Base-by-base conservation (phyloP, 345 rosid species). In the Diplotaxis tenuifolia region DNA sequence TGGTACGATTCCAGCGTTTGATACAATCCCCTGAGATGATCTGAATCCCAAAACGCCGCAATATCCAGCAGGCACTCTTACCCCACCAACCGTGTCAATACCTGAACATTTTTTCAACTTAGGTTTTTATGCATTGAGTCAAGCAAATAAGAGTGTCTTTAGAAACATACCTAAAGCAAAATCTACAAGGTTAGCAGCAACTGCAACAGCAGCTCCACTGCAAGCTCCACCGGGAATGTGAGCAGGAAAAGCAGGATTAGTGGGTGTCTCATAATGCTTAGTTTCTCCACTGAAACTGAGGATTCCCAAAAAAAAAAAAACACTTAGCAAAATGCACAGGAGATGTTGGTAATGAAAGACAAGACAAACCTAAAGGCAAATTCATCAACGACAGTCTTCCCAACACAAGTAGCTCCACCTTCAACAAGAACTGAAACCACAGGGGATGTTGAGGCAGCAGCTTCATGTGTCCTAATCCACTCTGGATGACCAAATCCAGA, bases 401-500 rank as follows among this genome's bases (percentile, higher is more conserved):
- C 99, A 75, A 87, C 80, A 79, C 99, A 92, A 55, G 99, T 87
- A 64, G 98, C 99, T 60, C 99, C 99, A 65, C 89, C 96, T 76
- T 88, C 96, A 63, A 90, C 91, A 1, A 95, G 97, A 63, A 81
- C 18, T 32, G 83, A 85, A 55, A 95, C 85, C 54, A 87, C 93
- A 52, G 82, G 55, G 58, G 88, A 76, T 0, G 98, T 95, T 32
- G 71, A 80, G 59, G 85, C 78, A 75, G 93, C 92, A 16, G 85
- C 73, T 54, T 80, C 87, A 70, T 90, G 96, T 0, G 92, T 87
- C 82, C 81, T 86, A 55, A 58, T 83, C 99, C 99, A 95, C 52
- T 95, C 96, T 12, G 96, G 96, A 84, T 92, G 96, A 55, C 99
- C 96, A 72, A 92, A 95, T 22, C 98, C 96, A 68, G 96, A 81